Evolutionary conservation across 768 basidiomycete genomes (phyloP).

Genomic region (Lentinula lateritia): DNA sequence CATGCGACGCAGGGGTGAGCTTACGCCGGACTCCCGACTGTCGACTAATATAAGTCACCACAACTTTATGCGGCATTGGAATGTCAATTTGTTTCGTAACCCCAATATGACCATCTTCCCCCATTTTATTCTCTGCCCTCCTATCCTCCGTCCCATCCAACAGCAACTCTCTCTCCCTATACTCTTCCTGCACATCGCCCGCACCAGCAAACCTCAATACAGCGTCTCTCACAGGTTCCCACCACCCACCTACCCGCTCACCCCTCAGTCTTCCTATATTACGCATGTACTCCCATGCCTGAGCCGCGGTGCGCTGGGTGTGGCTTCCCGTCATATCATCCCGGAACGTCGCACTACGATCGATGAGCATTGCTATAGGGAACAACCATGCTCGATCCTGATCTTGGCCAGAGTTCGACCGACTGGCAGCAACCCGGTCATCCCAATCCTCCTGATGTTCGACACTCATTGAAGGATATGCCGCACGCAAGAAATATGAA

Average conservation of each 20-base stretch:
- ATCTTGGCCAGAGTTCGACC: background rate
- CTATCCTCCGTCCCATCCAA: slow-evolving; percentile 40
- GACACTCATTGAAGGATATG: slow-evolving; percentile 64
- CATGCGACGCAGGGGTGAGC: no score
- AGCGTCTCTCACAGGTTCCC: slow-evolving; percentile 65
- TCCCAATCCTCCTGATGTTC: slow-evolving; percentile 69
- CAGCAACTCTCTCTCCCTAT: slow-evolving; percentile 6
- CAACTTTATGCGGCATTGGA: no score
- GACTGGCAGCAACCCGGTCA: slow-evolving; percentile 41
- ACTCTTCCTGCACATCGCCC: slow-evolving; percentile 11
- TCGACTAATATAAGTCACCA: no score
- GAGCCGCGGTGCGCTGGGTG: slow-evolving; percentile 69
- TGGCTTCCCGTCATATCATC: slow-evolving; percentile 56
- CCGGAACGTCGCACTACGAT: slow-evolving; percentile 73
- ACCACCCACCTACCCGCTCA: slow-evolving; percentile 55
- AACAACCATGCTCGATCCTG: slow-evolving; percentile 61
- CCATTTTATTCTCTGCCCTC: slow-evolving; percentile 47
- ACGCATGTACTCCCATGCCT: slow-evolving; percentile 54
- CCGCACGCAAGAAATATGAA: slow-evolving; percentile 66
- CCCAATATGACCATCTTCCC: slow-evolving; percentile 12
- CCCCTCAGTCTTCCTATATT: slow-evolving; percentile 26
- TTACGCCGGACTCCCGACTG: no score
- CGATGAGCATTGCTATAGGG: slow-evolving; percentile 61
- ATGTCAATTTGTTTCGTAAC: no score
- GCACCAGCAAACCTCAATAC: slow-evolving; percentile 67